Percentiles rank a stretch among this genome's conserved stretches.
Evolutionary conservation across 331 rosid species (phyloP).

Genomic region (Malus hybrid): DNA sequence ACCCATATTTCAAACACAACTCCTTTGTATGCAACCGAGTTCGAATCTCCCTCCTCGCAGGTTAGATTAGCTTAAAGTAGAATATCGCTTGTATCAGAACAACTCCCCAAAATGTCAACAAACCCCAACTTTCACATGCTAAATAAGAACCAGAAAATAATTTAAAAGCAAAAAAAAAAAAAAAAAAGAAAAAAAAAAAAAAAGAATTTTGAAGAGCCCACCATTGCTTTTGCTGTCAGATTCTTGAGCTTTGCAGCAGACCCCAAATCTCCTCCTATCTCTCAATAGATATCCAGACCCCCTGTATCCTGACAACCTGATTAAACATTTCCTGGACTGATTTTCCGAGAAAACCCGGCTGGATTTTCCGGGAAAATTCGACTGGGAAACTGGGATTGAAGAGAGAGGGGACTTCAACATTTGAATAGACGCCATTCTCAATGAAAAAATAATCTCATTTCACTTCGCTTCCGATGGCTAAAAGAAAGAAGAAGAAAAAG

Average conservation of each 20-base stretch:
- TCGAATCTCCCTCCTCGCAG: not conserved
- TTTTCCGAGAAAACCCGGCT: constrained; percentile 23
- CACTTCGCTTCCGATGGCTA: not conserved
- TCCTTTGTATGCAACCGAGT: not conserved
- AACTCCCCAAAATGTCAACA: not conserved
- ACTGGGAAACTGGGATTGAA: constrained; percentile 43
- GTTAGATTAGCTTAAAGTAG: not conserved
- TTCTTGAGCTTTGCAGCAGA: constrained; percentile 56
- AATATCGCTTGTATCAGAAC: not conserved
- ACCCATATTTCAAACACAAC: not conserved
- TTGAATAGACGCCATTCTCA: constrained; percentile 60
- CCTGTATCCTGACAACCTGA: constrained; percentile 22
- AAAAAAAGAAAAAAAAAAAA: not conserved
- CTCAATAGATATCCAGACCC: constrained; percentile 15
- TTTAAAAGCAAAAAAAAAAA: not conserved
- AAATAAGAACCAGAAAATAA: not conserved
- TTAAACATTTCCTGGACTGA: constrained; percentile 30
- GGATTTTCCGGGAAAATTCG: constrained; percentile 40
- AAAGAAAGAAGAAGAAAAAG: not conserved
- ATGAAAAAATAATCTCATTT: constrained; percentile 20
- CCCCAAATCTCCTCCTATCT: constrained; percentile 26
- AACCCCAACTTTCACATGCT: not conserved
- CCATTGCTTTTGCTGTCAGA: constrained; percentile 61
- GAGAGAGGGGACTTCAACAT: constrained; percentile 47
- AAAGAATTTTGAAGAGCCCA: constrained; percentile 17